These are phyloP conservation scores for Auricularia cornea DNA, from an alignment of 768 basidiomycete species.

Conservation along the genomic window DNA sequence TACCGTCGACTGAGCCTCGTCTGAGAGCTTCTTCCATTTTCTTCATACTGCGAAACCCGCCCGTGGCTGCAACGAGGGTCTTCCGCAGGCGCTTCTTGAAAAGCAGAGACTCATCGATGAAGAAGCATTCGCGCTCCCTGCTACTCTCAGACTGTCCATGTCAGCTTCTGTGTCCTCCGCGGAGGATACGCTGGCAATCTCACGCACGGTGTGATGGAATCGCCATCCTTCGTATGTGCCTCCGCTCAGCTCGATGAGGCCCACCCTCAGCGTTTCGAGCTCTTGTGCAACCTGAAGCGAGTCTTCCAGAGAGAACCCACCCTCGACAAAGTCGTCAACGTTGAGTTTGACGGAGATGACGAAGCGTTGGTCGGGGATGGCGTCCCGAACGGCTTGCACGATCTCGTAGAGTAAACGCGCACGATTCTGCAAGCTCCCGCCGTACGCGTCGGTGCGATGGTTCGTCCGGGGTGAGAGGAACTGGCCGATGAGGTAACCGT, in stretches of 20 bases:
- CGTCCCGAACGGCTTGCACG: conserved; percentile 19
- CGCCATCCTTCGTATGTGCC: conserved; percentile 24
- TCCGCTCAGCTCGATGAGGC: conserved; percentile 36
- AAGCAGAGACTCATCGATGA: too few species aligned
- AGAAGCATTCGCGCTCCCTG: too few species aligned
- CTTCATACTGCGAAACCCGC: too few species aligned
- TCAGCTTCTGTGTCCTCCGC: too few species aligned
- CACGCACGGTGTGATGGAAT: too few species aligned
- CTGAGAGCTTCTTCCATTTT: too few species aligned
- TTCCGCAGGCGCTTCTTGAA: too few species aligned
- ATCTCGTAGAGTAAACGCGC: conserved; percentile 33
- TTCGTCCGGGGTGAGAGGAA: conserved; percentile 37
- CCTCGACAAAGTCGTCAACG: conserved; percentile 17
- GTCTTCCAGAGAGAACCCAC: conserved; percentile 28
- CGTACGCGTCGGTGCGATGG: conserved; percentile 34
- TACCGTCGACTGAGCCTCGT: too few species aligned
- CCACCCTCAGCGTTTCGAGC: conserved; percentile 28
- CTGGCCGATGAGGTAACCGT: conserved; percentile 22
- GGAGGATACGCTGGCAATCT: too few species aligned
- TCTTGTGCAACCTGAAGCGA: conserved; percentile 19
- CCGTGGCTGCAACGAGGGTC: too few species aligned
- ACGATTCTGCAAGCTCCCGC: conserved; percentile 35
- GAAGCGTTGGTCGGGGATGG: conserved; percentile 14
- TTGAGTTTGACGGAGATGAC: conserved; percentile 29
- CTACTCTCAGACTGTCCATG: too few species aligned